These are phyloP conservation scores for Candida anglica DNA, from an alignment of 805 yeast species.

Conservation along the genomic window DNA sequence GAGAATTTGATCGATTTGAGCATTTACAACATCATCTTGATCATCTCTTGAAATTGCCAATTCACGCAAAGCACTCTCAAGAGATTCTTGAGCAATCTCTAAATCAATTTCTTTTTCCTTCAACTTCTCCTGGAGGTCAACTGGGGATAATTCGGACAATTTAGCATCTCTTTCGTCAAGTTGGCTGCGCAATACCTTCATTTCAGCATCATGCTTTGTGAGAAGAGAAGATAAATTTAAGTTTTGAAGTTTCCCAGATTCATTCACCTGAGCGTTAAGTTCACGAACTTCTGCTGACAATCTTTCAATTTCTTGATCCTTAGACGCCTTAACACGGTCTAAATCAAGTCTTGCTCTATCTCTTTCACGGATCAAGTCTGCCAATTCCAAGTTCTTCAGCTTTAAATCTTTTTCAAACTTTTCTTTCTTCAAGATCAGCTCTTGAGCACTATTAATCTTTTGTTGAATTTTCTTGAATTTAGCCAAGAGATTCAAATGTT, in stretches of 20 bases:
- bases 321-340: slow-evolving; percentile 63
- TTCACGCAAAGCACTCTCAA: slow-evolving; percentile 67
- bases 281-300: slow-evolving; percentile 63
- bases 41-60: slow-evolving; percentile 49
- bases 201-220: slow-evolving; percentile 59
- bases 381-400: slow-evolving; percentile 80
- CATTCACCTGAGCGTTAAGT: slow-evolving; percentile 52
- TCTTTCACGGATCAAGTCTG: slow-evolving; percentile 84
- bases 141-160: slow-evolving; percentile 17
- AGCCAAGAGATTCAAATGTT: slow-evolving; percentile 74
- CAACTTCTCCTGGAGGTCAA: slow-evolving; percentile 41
- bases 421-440: slow-evolving; percentile 80
- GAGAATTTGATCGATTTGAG: slow-evolving; percentile 53
- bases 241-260: slow-evolving; percentile 59
- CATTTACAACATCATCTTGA: slow-evolving; percentile 51
- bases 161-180: slow-evolving; percentile 33
- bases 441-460: slow-evolving; percentile 86
- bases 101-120: slow-evolving; percentile 73
- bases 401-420: slow-evolving; percentile 77
- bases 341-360: slow-evolving; percentile 83
- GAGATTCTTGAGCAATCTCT: slow-evolving; percentile 73
- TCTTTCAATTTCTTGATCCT: slow-evolving; percentile 60
- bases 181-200: slow-evolving; percentile 48
- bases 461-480: slow-evolving; percentile 80
- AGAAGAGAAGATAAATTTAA: slow-evolving; percentile 58